Evolutionary conservation across 768 basidiomycete species (phyloP), one percentile per base, ranked within the genome.

Genomic region (Tricholomella constricta): DNA sequence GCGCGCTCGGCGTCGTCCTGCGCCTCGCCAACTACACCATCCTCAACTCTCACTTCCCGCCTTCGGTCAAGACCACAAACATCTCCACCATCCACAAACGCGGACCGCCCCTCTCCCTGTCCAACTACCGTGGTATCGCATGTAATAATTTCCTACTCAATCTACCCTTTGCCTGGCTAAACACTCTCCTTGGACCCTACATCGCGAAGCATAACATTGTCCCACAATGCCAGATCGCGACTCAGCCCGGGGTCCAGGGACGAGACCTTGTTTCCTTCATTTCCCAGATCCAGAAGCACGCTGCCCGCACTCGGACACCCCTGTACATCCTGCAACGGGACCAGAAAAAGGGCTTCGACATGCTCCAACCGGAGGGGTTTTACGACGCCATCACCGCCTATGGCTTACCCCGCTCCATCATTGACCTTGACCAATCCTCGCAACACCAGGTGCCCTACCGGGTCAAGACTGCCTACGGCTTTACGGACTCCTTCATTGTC

Each of bases 271-370:
- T 66, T 11, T 54, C 48, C 9, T 64, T 62, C 42, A 31, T 68
- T 1, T 46, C 65, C 3, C 44, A 48, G 10, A 20, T 69, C 9
- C 45, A 67, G 51, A 52, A 53, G 6, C 69, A 62, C 60, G 51
- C 67, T 5, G 22, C 54, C 4, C 54, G 67, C 3, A 44, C 57
- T 20, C 62, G 66, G 2, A 14, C 49, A 8, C 53, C 63, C 0
- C 14, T 69, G 1, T 69, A 57, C 41, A 54, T 58, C 0, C 38
- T 70, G 11, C 52, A 66, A n/a, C n/a, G n/a, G n/a, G n/a, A 46
- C 53, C 68, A 72, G 35, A 69, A 57, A 61, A 72, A 72, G 32
- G 69, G 69, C 1, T 71, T 69, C 43, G 69, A 69, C 34, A 54
- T 57, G 38, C 55, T 72, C 0, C 50, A 46, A 7, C 69, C 68